Conservation (phyloP, 2,329 filamentous ascomycete genomes). For the Penicillium sp. region DNA sequence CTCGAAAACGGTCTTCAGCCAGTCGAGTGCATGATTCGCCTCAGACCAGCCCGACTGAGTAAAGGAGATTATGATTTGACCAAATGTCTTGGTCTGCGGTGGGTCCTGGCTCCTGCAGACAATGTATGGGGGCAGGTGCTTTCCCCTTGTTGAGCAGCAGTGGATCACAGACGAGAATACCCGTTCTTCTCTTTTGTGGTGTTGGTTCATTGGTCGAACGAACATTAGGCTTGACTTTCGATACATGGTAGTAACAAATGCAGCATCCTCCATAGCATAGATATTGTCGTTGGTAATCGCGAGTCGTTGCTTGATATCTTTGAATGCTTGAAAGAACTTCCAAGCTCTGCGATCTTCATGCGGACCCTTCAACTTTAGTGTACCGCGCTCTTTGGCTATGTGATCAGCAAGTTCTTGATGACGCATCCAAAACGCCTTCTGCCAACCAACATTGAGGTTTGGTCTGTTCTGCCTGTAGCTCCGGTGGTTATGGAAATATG, state of each 20-base stretch:
- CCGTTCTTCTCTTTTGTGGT: not conserved
- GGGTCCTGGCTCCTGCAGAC: not conserved
- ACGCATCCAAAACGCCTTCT: not conserved
- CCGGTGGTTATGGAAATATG: not conserved
- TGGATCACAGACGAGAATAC: not conserved
- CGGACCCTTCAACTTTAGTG: not conserved
- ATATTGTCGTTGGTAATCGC: not conserved
- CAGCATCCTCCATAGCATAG: not conserved
- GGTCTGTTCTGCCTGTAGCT: not conserved
- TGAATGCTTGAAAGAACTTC: not conserved
- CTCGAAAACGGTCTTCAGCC: not conserved
- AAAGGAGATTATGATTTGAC: not conserved
- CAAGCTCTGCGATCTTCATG: not conserved
- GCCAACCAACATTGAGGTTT: not conserved
- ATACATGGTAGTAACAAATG: not conserved
- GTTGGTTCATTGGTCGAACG: not conserved
- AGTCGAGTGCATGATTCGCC: not conserved
- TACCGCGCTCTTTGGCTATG: not conserved
- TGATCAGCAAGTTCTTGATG: not conserved
- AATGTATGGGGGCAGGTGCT: not conserved
- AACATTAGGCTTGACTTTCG: not conserved
- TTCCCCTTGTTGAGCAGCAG: not conserved
- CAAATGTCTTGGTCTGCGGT: not conserved
- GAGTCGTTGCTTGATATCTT: not conserved
- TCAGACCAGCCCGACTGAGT: not conserved